Conservation (phyloP, 2,329 filamentous ascomycete genomes). For the Cryphonectria naterciae region DNA sequence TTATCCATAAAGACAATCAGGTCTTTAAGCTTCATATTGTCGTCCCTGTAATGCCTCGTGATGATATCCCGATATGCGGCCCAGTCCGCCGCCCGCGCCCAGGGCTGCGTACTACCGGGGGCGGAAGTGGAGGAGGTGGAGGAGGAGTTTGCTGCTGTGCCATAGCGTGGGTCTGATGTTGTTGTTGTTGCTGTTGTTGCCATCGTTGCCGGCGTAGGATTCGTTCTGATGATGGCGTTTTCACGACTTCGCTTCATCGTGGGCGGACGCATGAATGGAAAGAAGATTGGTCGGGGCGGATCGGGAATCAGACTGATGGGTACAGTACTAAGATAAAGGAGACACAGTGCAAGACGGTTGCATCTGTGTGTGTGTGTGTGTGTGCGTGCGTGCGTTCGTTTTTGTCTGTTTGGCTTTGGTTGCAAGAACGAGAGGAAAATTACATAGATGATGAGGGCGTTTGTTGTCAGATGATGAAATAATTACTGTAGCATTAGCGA, state of each 20-base stretch:
- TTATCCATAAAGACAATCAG: conserved; percentile 24
- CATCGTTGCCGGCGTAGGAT: neutral
- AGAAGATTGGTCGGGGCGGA: neutral
- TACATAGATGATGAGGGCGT: neutral
- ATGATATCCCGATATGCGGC: conserved; percentile 18
- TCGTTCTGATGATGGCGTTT: neutral
- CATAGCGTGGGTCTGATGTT: neutral
- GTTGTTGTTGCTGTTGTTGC: too few species aligned
- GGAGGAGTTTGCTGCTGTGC: neutral
- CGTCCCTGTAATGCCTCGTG: conserved; percentile 20
- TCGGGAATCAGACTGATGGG: too few species aligned
- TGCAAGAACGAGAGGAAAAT: neutral
- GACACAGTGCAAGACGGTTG: too few species aligned
- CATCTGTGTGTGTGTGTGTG: neutral
- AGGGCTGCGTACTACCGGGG: neutral
- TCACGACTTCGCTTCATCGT: neutral
- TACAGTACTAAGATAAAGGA: too few species aligned
- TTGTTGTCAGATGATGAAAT: neutral
- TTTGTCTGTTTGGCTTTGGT: neutral
- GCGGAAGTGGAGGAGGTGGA: neutral
- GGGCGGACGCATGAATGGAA: too few species aligned
- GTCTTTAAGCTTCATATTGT: conserved; percentile 25
- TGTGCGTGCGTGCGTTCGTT: neutral
- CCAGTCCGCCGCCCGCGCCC: conserved; percentile 22
- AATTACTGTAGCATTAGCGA: neutral